Evolutionary conservation across 441 rosid genomes (phyloP).

Genomic region (Erysimum cheiri): DNA sequence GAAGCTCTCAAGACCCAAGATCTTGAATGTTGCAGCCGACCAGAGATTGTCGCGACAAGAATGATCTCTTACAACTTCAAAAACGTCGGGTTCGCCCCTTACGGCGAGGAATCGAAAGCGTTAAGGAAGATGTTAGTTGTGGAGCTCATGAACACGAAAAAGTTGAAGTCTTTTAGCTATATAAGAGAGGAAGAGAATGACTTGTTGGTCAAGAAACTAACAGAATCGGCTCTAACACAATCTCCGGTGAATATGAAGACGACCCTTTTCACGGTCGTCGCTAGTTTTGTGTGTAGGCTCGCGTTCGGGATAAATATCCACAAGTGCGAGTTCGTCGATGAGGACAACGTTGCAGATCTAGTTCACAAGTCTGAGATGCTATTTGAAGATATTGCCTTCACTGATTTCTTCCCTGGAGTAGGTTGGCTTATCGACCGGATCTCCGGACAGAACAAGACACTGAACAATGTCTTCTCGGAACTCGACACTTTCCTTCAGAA

Average conservation of each 20-base stretch:
- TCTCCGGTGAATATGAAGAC: conserved; percentile 47
- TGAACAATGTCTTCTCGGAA: too few species aligned
- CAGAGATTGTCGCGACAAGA: conserved; percentile 33
- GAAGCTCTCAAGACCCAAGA: conserved; percentile 48
- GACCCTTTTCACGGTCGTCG: conserved; percentile 41
- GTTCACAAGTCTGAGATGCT: background rate
- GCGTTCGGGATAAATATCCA: conserved; percentile 46
- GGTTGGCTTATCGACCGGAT: too few species aligned
- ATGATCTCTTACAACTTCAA: background rate
- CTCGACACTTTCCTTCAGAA: too few species aligned
- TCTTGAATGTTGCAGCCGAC: conserved; percentile 47
- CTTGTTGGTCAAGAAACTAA: conserved; percentile 21
- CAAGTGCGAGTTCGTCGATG: conserved; percentile 22
- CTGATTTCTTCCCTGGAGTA: too few species aligned
- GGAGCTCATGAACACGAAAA: conserved; percentile 53
- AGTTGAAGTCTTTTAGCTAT: conserved; percentile 48
- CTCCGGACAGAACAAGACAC: too few species aligned
- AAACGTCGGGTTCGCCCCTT: background rate
- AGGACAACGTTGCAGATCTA: conserved; percentile 14
- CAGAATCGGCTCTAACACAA: conserved; percentile 31
- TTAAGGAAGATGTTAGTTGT: conserved; percentile 46
- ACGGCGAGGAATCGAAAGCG: background rate
- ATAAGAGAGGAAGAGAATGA: conserved; percentile 3
- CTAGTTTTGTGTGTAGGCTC: conserved; percentile 43
- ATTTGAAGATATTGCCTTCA: too few species aligned